phyloP scores from a whole-genome alignment of 1,284 basidiomycete species.

The Ustilago sp. region DNA sequence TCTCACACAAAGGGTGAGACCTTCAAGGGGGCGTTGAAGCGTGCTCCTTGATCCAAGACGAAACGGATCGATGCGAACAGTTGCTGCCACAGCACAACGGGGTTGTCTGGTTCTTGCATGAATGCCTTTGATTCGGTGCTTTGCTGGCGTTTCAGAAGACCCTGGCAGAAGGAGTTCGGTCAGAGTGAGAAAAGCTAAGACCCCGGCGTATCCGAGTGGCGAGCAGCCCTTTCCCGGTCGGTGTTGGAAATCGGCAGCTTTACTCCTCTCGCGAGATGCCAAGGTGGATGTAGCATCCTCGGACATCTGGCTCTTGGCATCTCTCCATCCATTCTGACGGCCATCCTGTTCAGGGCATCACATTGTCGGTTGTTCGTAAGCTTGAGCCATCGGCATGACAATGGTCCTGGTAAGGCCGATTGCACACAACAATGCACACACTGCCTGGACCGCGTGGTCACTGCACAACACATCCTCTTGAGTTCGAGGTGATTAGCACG shows the following conservation, averaged over 20 bases:
- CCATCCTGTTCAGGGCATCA: not conserved
- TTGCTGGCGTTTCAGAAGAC: slow-evolving; percentile 9
- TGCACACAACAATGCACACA: not conserved
- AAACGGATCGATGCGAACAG: not conserved
- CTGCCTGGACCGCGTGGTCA: not conserved
- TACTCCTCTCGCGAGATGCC: not conserved
- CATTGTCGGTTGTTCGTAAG: not conserved
- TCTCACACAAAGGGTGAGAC: not conserved
- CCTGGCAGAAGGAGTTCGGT: not conserved
- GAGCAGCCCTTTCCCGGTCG: not conserved
- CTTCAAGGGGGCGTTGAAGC: not conserved
- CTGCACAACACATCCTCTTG: not conserved
- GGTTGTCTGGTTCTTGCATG: not conserved
- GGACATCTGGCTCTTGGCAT: not conserved
- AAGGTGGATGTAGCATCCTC: not conserved
- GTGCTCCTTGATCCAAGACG: not conserved
- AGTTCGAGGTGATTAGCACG: not conserved
- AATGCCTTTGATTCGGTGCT: not conserved
- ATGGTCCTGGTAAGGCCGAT: not conserved
- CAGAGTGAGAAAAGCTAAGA: slow-evolving; percentile 6
- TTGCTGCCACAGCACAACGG: not conserved
- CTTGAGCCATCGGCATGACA: not conserved
- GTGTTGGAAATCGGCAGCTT: not conserved
- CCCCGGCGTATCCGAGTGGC: slow-evolving; percentile 9
- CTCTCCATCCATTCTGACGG: not conserved